phyloP scores from a whole-genome alignment of 2,329 filamentous ascomycete species.

The Nemania sp. region DNA sequence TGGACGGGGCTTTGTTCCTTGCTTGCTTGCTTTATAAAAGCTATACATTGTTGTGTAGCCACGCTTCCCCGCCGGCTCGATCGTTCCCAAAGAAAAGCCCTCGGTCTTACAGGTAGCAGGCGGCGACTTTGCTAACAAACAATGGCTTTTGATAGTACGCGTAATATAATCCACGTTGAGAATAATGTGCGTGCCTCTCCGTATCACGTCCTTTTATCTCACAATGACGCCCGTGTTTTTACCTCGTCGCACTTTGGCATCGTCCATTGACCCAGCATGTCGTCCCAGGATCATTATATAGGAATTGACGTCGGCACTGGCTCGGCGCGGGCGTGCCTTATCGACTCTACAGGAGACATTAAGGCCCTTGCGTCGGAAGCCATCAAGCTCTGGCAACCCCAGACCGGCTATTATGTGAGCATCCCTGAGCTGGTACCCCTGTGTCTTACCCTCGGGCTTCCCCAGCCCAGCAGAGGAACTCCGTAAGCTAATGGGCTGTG shows the following conservation, averaged over 20 bases:
- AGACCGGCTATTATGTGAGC: constrained; percentile 78
- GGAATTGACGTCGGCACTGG: constrained; percentile 97
- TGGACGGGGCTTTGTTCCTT: constrained; percentile 14
- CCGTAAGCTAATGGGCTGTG: background rate
- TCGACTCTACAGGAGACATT: constrained; percentile 92
- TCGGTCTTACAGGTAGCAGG: constrained; percentile 10
- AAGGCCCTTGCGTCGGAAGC: constrained; percentile 78
- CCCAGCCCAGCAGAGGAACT: background rate
- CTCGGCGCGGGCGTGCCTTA: constrained; percentile 94
- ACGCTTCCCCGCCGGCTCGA: background rate
- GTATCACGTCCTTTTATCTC: background rate
- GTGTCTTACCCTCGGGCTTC: background rate
- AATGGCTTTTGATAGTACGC: constrained; percentile 45
- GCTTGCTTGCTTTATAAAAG: constrained; percentile 15
- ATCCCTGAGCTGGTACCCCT: constrained; percentile 1
- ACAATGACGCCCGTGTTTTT: background rate
- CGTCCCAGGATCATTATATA: constrained; percentile 70
- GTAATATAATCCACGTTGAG: constrained; percentile 51
- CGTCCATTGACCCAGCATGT: constrained; percentile 43
- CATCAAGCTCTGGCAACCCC: constrained; percentile 84
- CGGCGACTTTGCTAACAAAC: constrained; percentile 32
- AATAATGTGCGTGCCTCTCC: constrained; percentile 47
- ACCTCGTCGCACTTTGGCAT: background rate
- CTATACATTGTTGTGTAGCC: background rate
- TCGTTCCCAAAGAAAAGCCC: background rate